phyloP scores from a whole-genome alignment of 208 protist genomes.

The Wallacemonas sp. region DNA sequence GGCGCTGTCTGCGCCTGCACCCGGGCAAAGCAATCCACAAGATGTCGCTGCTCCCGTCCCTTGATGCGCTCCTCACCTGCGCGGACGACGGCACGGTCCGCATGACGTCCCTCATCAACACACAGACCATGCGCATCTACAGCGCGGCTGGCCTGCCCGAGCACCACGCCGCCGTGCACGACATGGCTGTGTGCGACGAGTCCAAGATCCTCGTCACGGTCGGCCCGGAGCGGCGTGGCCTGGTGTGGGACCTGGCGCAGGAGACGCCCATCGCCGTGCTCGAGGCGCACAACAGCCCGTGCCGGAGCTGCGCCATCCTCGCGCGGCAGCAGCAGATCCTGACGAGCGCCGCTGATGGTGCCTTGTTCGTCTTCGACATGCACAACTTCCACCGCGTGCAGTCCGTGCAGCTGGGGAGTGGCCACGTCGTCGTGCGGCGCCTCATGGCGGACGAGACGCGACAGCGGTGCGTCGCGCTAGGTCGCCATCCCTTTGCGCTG shows the following conservation, averaged over 20 bases:
- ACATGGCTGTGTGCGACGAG: constrained; percentile 59
- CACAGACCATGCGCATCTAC: constrained; percentile 48
- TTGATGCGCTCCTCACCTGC: constrained; percentile 61
- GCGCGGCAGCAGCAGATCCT: constrained; percentile 49
- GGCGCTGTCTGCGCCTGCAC: constrained; percentile 42
- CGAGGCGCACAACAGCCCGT: constrained; percentile 65
- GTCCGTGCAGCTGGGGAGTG: constrained; percentile 39
- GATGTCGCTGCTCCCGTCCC: constrained; percentile 57
- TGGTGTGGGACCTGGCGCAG: constrained; percentile 84
- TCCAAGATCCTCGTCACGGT: constrained; percentile 75
- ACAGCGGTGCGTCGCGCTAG: constrained; percentile 51
- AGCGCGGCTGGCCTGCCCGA: constrained; percentile 25
- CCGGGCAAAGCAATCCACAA: constrained; percentile 58
- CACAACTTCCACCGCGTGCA: constrained; percentile 65
- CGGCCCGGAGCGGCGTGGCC: constrained; percentile 66
- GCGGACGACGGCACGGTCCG: constrained; percentile 67
- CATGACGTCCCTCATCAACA: constrained; percentile 68
- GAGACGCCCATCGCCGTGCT: constrained; percentile 58
- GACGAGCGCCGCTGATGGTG: constrained; percentile 57
- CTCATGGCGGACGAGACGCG: constrained; percentile 35
- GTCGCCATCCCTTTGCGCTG: constrained; percentile 51
- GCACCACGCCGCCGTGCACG: constrained; percentile 56
- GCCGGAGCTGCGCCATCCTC: constrained; percentile 56
- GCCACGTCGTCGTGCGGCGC: constrained; percentile 19
- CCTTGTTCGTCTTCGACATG: constrained; percentile 69